phyloP scores from a whole-genome alignment of 371 early-diverging fungal species.

The Thermomucor indicae-seudaticae region DNA sequence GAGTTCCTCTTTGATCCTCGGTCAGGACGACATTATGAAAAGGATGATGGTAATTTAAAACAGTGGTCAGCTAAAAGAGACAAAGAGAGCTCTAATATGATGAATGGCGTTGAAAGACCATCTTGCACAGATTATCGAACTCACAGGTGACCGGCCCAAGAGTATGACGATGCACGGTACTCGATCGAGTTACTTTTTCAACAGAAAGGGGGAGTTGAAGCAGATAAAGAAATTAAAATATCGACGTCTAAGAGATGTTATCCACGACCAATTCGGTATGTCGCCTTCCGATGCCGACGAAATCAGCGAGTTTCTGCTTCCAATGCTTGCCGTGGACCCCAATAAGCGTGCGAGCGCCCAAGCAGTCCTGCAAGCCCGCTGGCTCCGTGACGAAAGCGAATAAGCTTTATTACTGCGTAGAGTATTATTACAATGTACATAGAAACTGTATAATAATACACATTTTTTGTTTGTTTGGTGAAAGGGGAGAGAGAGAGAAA shows the following conservation, averaged over 20 bases:
- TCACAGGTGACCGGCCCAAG: conserved; percentile 81
- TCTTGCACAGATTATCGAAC: conserved; percentile 92
- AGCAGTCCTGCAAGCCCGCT: conserved; percentile 51
- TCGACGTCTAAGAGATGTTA: conserved; percentile 78
- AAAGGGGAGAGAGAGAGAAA: no score
- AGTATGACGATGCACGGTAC: conserved; percentile 70
- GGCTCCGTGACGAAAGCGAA: conserved; percentile 48
- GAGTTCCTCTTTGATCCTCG: conserved; percentile 95
- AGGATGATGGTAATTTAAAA: conserved; percentile 8
- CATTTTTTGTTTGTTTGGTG: no score
- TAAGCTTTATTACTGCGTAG: no score
- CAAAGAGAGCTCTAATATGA: not conserved
- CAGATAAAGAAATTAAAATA: conserved; percentile 82
- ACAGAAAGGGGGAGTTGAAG: conserved; percentile 73
- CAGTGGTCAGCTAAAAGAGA: not conserved
- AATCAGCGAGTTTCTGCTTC: conserved; percentile 56
- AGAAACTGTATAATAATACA: no score
- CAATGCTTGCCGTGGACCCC: conserved; percentile 75
- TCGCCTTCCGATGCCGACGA: conserved; percentile 53
- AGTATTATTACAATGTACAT: no score
- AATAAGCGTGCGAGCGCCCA: conserved; percentile 55
- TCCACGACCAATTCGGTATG: conserved; percentile 79
- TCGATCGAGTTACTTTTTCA: conserved; percentile 78
- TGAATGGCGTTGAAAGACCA: conserved; percentile 62
- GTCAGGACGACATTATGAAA: conserved; percentile 69